A percentile compares a stretch with the other conserved stretches of the same genome.
These are phyloP conservation scores for Combretum micranthum DNA, from an alignment of 345 rosid species.

Conservation along the genomic window DNA sequence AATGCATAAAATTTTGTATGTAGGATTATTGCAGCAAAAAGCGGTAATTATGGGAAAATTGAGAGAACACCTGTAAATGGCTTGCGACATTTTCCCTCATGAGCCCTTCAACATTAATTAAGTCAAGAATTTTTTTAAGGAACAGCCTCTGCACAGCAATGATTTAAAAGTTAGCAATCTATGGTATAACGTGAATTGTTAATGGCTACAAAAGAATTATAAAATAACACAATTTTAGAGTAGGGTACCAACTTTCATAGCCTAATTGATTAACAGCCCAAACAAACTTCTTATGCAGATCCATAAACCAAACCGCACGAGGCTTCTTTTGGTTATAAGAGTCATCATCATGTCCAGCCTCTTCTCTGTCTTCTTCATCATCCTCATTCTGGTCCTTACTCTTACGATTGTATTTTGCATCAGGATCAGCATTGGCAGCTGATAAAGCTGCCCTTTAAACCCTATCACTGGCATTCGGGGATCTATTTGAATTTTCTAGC, in stretches of 20 bases:
- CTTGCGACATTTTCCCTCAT: constrained; percentile 98
- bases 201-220: neutral
- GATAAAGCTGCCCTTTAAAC: constrained; percentile 23
- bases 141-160: constrained; percentile 64
- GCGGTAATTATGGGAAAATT: constrained; percentile 2
- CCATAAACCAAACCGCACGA: constrained; percentile 87
- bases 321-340: constrained; percentile 67
- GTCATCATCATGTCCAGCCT: constrained; percentile 55
- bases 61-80: constrained; percentile 66
- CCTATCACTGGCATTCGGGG: constrained; percentile 18
- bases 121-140: constrained; percentile 87
- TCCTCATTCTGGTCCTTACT: constrained; percentile 69
- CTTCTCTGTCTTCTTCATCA: constrained; percentile 60
- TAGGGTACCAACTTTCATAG: constrained; percentile 60
- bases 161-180: neutral
- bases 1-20: neutral
- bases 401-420: constrained; percentile 40
- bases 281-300: constrained; percentile 79
- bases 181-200: neutral
- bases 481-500: constrained; percentile 21
- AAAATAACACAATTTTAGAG: neutral
- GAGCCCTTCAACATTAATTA: constrained; percentile 84
- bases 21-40: neutral
- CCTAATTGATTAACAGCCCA: constrained; percentile 83
- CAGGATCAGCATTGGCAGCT: constrained; percentile 22